phyloP scores from a whole-genome alignment of 73 alveolate genomes.

The Effrenium voratum region DNA sequence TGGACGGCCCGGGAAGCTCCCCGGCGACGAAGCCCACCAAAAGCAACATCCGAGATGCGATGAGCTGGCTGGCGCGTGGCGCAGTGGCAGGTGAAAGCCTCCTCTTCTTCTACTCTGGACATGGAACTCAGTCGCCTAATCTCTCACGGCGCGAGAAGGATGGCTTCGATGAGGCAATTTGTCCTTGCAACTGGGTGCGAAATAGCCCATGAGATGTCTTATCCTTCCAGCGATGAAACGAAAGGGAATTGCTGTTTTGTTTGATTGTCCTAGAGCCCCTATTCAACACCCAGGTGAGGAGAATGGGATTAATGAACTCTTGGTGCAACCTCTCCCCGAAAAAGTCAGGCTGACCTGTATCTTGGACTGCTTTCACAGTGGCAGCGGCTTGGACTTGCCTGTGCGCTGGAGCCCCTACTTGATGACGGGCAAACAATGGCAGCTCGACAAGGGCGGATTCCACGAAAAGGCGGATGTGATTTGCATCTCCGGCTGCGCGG shows the following conservation, averaged over 20 bases:
- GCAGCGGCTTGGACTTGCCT: background rate
- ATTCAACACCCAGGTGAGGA: no score
- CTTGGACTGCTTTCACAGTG: conserved; percentile 3
- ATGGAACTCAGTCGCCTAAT: background rate
- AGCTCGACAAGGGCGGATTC: background rate
- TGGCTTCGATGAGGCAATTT: background rate
- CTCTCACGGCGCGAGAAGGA: background rate
- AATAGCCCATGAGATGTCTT: no score
- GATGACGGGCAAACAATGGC: background rate
- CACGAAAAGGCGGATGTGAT: background rate
- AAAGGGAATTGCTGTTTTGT: no score
- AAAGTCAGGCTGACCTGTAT: background rate
- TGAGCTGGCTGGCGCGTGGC: background rate
- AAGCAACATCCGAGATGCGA: no score
- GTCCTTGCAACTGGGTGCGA: no score
- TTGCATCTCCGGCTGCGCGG: conserved; percentile 26
- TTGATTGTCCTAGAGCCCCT: no score
- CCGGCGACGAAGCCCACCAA: no score
- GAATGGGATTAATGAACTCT: background rate
- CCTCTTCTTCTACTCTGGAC: background rate
- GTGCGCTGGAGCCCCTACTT: background rate
- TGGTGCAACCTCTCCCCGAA: background rate
- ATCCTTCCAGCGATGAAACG: no score
- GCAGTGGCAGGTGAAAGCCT: conserved; percentile 17
- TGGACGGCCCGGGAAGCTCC: no score